phyloP scores from a whole-genome alignment of 768 basidiomycete genomes.

The Scleroderma citrinum region DNA sequence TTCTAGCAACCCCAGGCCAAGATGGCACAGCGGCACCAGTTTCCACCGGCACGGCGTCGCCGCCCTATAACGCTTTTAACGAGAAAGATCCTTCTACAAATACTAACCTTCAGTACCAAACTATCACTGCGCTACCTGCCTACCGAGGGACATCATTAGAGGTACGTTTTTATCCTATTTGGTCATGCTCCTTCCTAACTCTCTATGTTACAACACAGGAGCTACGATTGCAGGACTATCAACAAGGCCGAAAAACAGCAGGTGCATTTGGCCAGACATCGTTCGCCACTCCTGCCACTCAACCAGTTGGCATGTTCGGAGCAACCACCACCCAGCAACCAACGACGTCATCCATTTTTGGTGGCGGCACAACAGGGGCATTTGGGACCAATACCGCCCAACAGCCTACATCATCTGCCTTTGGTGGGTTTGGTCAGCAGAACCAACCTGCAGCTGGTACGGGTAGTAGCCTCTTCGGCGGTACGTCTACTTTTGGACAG shows the following conservation, averaged over 20 bases:
- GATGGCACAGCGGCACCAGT: slow-evolving; percentile 44
- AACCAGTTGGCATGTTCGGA: slow-evolving; percentile 23
- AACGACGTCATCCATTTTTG: slow-evolving; percentile 27
- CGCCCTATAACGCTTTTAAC: slow-evolving; percentile 48
- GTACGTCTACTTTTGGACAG: slow-evolving; percentile 36
- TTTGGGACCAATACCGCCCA: slow-evolving; percentile 18
- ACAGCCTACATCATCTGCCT: slow-evolving; percentile 23
- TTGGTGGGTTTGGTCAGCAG: slow-evolving; percentile 31
- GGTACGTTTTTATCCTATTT: slow-evolving; percentile 33
- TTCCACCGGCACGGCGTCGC: slow-evolving; percentile 64
- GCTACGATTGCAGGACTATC: slow-evolving; percentile 70
- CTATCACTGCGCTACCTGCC: slow-evolving; percentile 72
- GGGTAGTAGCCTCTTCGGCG: slow-evolving; percentile 39
- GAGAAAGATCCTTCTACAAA: slow-evolving; percentile 60
- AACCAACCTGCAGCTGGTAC: slow-evolving; percentile 34
- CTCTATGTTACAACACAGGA: slow-evolving; percentile 39
- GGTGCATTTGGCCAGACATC: slow-evolving; percentile 51
- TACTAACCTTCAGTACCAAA: slow-evolving; percentile 66
- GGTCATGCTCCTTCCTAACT: background rate
- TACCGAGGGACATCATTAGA: slow-evolving; percentile 77
- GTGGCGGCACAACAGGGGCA: slow-evolving; percentile 13
- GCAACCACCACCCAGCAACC: slow-evolving; percentile 24
- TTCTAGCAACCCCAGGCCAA: slow-evolving; percentile 24
- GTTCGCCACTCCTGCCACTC: slow-evolving; percentile 20
- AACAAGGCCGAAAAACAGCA: slow-evolving; percentile 67